phyloP scores from a whole-genome alignment of 1,284 basidiomycete species.

The Stereum hirsutum region DNA sequence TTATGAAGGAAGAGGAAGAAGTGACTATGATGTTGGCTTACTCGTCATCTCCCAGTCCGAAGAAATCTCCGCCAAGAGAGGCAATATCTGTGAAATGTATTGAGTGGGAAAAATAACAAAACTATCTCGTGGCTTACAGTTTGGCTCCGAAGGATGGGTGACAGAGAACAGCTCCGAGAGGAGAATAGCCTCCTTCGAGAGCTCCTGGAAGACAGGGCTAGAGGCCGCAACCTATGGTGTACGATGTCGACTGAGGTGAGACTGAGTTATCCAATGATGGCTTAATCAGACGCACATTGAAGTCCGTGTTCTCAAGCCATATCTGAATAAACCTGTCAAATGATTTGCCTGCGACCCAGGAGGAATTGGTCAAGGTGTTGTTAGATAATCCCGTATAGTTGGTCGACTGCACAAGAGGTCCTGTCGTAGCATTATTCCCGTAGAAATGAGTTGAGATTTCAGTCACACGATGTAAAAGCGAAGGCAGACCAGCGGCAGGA shows the following conservation, averaged over 20 bases:
- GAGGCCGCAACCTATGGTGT: conserved; percentile 14
- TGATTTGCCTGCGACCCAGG: conserved; percentile 26
- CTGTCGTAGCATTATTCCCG: too few relatives aligned
- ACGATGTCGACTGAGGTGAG: not conserved
- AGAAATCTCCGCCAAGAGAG: conserved; percentile 47
- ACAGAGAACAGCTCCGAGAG: conserved; percentile 45
- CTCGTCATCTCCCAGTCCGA: conserved; percentile 40
- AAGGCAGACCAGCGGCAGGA: too few relatives aligned
- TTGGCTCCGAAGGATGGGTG: conserved; percentile 60
- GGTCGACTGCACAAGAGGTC: conserved; percentile 17
- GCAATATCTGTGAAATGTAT: too few relatives aligned
- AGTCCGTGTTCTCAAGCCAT: conserved; percentile 58
- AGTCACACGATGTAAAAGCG: too few relatives aligned
- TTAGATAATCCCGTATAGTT: conserved; percentile 27
- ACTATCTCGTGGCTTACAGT: too few relatives aligned
- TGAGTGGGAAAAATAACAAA: too few relatives aligned
- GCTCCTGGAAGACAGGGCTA: conserved; percentile 34
- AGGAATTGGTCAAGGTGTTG: conserved; percentile 21
- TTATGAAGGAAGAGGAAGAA: too few relatives aligned
- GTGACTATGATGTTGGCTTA: conserved; percentile 21
- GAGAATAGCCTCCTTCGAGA: conserved; percentile 43
- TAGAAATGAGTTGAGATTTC: too few relatives aligned
- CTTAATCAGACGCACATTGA: conserved; percentile 9
- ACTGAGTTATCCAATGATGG: conserved; percentile 8
- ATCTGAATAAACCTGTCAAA: conserved; percentile 41